These are phyloP conservation scores for Aurantiochytrium sp. DNA, from an alignment of 108 stramenopile species.

Conservation along the genomic window DNA sequence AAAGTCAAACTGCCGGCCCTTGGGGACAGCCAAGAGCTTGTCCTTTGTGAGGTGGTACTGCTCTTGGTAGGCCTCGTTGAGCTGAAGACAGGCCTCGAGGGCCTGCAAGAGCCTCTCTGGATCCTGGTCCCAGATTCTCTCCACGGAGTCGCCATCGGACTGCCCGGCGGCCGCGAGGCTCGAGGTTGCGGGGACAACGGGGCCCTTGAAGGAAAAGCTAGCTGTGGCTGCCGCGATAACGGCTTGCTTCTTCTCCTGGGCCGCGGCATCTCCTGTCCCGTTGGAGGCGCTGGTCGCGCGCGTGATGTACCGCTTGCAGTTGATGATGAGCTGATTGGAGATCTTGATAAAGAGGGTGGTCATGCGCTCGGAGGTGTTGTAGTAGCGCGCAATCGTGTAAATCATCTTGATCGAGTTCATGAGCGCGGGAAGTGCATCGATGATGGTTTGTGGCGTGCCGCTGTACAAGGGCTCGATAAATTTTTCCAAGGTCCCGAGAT, in stretches of 20 bases:
- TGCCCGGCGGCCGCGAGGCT: background rate
- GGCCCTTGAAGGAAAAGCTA: too few relatives aligned
- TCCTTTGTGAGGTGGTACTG: conserved; percentile 51
- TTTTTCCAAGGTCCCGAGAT: conserved; percentile 49
- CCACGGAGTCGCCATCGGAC: background rate
- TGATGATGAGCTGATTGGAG: conserved; percentile 47
- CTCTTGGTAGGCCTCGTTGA: conserved; percentile 57
- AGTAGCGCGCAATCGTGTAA: conserved; percentile 52
- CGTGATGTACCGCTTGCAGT: conserved; percentile 42
- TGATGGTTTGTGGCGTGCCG: conserved; percentile 43
- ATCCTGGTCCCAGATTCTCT: background rate
- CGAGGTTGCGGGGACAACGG: too few relatives aligned
- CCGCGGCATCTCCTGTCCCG: too few relatives aligned
- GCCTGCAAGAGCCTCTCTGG: background rate
- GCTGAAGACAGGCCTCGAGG: conserved; percentile 25
- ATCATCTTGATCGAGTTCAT: conserved; percentile 59
- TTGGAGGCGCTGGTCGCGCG: background rate
- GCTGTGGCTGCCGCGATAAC: too few relatives aligned
- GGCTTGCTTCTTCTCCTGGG: too few relatives aligned
- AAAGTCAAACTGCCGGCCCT: conserved; percentile 54
- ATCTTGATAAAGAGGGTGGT: conserved; percentile 57
- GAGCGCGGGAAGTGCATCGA: conserved; percentile 51
- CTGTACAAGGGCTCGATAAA: conserved; percentile 50
- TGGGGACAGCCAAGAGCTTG: conserved; percentile 41
- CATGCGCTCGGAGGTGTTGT: conserved; percentile 53